These are phyloP conservation scores for Jasminum sambac DNA, from an alignment of 257 asterid genomes.

Conservation along the genomic window DNA sequence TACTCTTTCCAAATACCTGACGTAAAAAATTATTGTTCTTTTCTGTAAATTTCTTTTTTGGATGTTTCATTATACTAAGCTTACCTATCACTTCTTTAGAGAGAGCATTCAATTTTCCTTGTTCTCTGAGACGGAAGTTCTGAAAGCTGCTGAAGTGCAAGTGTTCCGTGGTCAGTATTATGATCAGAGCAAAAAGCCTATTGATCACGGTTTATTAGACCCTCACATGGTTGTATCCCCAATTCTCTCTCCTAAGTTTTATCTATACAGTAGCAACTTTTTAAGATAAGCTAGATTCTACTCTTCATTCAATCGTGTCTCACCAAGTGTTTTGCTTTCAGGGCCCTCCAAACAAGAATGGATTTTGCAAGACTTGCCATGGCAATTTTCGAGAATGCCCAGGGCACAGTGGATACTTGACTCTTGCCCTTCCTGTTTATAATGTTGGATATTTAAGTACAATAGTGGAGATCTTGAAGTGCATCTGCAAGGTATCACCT, in stretches of 20 bases:
- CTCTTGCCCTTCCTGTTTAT: slow-evolving; percentile 77
- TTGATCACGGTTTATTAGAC: slow-evolving; percentile 69
- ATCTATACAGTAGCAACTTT: background rate
- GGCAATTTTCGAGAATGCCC: slow-evolving; percentile 76
- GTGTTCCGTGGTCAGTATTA: slow-evolving; percentile 59
- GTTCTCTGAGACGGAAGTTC: slow-evolving; percentile 59
- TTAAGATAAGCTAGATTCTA: background rate
- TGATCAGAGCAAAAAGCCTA: slow-evolving; percentile 46
- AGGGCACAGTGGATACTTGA: slow-evolving; percentile 83
- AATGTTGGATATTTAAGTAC: slow-evolving; percentile 73
- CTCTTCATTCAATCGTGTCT: background rate
- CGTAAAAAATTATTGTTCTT: background rate
- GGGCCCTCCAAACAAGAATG: slow-evolving; percentile 84
- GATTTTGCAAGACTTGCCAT: slow-evolving; percentile 62
- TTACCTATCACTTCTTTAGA: slow-evolving; percentile 41
- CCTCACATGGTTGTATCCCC: slow-evolving; percentile 64
- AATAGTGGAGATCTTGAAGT: slow-evolving; percentile 77
- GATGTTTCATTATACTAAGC: slow-evolving; percentile 9
- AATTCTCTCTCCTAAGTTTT: slow-evolving; percentile 10
- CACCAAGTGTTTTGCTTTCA: slow-evolving; percentile 32
- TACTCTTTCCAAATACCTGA: background rate
- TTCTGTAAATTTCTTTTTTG: slow-evolving; percentile 11
- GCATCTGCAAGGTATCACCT: slow-evolving; percentile 90
- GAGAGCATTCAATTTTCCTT: slow-evolving; percentile 74
- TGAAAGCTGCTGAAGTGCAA: slow-evolving; percentile 72